phyloP scores from a whole-genome alignment of 345 rosid genomes.

The Populus simonii region DNA sequence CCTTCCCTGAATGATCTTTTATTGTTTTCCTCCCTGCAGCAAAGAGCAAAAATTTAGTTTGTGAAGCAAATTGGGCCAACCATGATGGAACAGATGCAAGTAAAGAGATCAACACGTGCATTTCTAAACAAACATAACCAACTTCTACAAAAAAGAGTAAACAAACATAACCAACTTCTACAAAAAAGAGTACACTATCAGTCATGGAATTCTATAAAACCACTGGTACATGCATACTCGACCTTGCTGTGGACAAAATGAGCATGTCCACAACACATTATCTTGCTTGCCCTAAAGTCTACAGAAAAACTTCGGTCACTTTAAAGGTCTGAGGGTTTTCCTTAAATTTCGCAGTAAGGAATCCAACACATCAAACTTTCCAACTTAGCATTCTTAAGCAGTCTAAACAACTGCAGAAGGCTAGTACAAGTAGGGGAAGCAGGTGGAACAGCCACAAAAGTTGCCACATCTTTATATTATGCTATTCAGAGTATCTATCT shows the following conservation, averaged over 20 bases:
- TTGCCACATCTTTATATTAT: not conserved
- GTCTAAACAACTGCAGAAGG: not conserved
- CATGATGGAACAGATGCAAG: not conserved
- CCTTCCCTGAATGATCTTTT: conserved; percentile 4
- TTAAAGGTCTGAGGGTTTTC: not conserved
- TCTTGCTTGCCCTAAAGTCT: not conserved
- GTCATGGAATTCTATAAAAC: not conserved
- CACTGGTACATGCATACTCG: not conserved
- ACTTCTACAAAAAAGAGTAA: not conserved
- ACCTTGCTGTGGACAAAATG: not conserved
- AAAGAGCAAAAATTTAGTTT: not conserved
- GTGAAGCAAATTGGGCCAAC: conserved; percentile 6
- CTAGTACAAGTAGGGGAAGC: not conserved
- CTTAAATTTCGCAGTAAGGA: not conserved
- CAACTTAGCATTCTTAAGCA: not conserved
- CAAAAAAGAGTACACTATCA: not conserved
- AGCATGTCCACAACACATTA: not conserved
- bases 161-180: not conserved
- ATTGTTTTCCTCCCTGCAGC: conserved; percentile 17
- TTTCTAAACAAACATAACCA: not conserved
- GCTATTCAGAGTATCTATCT: not conserved
- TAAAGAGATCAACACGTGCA: not conserved
- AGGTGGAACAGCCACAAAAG: not conserved
- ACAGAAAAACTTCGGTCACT: not conserved
- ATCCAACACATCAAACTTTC: not conserved